Base-by-base conservation (phyloP, 805 yeast species). In the Sungouiozyma intestinalis region DNA sequence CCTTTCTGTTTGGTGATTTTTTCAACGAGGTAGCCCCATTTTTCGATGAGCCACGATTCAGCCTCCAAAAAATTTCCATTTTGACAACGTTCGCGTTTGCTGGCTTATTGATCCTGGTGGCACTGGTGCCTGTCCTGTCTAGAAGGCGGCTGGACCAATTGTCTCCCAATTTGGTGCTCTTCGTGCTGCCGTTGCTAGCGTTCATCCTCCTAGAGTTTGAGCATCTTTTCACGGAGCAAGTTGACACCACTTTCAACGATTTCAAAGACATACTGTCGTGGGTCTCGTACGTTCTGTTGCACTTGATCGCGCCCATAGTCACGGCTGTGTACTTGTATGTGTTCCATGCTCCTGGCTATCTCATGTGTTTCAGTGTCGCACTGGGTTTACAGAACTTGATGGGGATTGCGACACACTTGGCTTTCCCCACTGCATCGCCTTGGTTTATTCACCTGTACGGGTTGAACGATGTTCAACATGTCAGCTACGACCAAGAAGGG, bases 361-460 rank as follows among this genome's bases (percentile, higher is more conserved):
- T 77, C 11, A 73, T 71, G 45, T 63, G 68, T 49, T 81, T 77
- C 48, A 63, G 76, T 1, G 51, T 70, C n/a, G 68, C 76, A 0
- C 49, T 80, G 35, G 86, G 87, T 2, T 40, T 67, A 9, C 85
- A 78, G 54, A 80, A 78, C 50, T 67, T 78, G 11, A 58, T 67
- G 1, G 82, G 84, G 18, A 78, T 78, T 0, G 33, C 69, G 33
- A 80, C 85, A 2, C 85, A 79, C 55, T 54, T 81, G 32, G 38
- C 69, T 4, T 66, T 79, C 56, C 88, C 88, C 19, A 79, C 76
- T 54, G 83, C 85, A 1, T 83, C 87, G 1, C 87, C 87, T 3
- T 77, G 85, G 80, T 81, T 78, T 55, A 73, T 77, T 38, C 79
- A 74, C 53, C 46, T 76, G 46, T 70, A 80, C 49, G 84, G 85